These are phyloP conservation scores for Talaromyces ruber DNA, from an alignment of 495 filamentous ascomycete species.

Conservation along the genomic window DNA sequence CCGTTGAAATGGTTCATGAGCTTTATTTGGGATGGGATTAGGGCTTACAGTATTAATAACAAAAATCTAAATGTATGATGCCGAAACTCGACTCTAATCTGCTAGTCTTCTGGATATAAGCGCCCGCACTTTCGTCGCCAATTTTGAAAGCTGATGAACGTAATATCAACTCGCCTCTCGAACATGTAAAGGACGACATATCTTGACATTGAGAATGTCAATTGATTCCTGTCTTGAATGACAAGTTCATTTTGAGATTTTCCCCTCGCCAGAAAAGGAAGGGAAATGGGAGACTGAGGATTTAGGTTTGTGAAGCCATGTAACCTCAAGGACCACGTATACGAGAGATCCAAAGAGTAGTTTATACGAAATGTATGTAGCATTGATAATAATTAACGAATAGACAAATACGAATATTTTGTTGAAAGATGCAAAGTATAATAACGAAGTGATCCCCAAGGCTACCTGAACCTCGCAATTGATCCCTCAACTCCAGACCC, in stretches of 20 bases:
- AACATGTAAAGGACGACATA: conserved; percentile 40
- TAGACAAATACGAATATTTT: background rate
- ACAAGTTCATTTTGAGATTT: conserved; percentile 26
- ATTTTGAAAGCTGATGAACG: conserved; percentile 19
- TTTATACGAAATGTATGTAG: background rate
- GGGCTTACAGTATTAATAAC: too few species aligned
- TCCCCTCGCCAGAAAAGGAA: conserved; percentile 13
- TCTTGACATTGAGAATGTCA: conserved; percentile 37
- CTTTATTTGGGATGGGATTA: too few species aligned
- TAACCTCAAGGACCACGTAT: conserved; percentile 17
- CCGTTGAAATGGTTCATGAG: too few species aligned
- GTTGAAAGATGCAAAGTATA: background rate
- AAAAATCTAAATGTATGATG: too few species aligned
- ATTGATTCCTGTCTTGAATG: conserved; percentile 35
- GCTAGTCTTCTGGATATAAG: too few species aligned
- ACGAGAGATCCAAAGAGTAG: background rate
- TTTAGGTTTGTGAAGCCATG: conserved; percentile 41
- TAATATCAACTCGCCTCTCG: conserved; percentile 26
- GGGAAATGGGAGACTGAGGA: conserved; percentile 29
- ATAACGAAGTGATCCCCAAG: background rate
- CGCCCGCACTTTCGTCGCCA: conserved; percentile 31
- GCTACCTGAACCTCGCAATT: background rate
- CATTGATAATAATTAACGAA: background rate
- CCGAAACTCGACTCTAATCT: too few species aligned
- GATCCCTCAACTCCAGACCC: background rate